Base-by-base conservation (phyloP, 495 filamentous ascomycete species). In the Hypoxylon rickii region DNA sequence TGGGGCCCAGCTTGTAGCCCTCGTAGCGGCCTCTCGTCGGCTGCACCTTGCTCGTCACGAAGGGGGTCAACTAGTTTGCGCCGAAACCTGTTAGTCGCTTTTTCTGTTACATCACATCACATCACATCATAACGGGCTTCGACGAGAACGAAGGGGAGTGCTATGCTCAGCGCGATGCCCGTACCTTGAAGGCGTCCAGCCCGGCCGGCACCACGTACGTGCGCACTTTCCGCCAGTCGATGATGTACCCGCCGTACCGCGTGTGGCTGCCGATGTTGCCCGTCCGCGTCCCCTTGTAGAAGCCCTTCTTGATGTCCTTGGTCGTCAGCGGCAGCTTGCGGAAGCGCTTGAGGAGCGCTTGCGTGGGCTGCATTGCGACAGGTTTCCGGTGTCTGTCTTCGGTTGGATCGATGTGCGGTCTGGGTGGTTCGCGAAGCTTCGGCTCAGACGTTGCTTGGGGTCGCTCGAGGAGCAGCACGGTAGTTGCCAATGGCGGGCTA, bases 271-370 rank as follows among this genome's bases (percentile, higher is more conserved):
- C 94, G 85, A 93, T 89, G 31, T 86, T 83, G 10, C 95, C 95
- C 0, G 89, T 84, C 17, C 93, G 80, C 53, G 84, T 97, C 67
- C 95, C 95, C 78, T 97, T 97, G 83, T 97, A 97, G 82, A 86
- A 98, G 42, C 90, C 94, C 70, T 92, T 90, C 68, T 87, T 88
- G 75, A 89, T 85, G 70, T 89, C 84, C 75, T 98, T 98, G 55
- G 94, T 97, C 3, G 89, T 96, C 47, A 98, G 79, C 15, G 78
- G 76, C 36, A 89, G 76, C 44, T 87, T 85, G 66, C 88, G 85
- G 61, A 72, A 80, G 40, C 79, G 79, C 69, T 78, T 77, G 60
- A 82, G 79, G 70, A 96, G 86, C 29, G 80, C 68, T 50, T 83
- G 73, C 15, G 93, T 88, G 12, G 92, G 88, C 72, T 88, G 79